These are phyloP conservation scores for Tulasnella sp. DNA, from an alignment of 768 basidiomycete genomes.

Conservation along the genomic window DNA sequence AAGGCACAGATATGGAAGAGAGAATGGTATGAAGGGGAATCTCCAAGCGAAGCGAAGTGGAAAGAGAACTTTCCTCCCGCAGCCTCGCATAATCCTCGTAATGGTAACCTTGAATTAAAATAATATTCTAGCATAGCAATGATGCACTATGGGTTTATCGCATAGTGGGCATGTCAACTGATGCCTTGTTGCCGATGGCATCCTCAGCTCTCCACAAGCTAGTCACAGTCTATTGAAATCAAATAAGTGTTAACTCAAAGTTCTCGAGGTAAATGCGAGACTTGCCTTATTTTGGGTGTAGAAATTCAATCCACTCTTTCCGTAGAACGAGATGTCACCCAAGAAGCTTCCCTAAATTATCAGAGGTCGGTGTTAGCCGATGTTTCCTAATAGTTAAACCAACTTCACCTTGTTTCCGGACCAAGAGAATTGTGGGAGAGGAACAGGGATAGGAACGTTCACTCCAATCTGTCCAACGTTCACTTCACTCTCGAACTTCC, in stretches of 20 bases:
- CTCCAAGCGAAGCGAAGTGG: constrained; percentile 20
- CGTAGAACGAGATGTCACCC: constrained; percentile 86
- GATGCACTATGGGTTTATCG: constrained; percentile 15
- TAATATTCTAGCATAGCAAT: neutral
- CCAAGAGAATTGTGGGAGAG: constrained; percentile 87
- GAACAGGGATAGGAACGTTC: constrained; percentile 88
- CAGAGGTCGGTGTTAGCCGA: neutral
- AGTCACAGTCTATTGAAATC: constrained; percentile 60
- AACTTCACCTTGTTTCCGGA: constrained; percentile 69
- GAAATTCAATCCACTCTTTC: constrained; percentile 85
- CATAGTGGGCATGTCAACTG: constrained; percentile 74
- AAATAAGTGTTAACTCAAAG: neutral
- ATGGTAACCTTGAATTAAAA: neutral
- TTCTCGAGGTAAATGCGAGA: neutral
- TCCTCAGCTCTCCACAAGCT: constrained; percentile 79
- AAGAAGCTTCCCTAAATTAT: constrained; percentile 47
- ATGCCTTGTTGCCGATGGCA: constrained; percentile 46
- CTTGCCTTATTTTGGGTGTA: constrained; percentile 81
- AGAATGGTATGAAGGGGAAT: constrained; percentile 67
- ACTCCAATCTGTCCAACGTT: constrained; percentile 90
- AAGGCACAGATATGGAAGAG: constrained; percentile 86
- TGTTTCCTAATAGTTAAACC: neutral
- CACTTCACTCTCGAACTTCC: constrained; percentile 78
- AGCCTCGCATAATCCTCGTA: neutral
- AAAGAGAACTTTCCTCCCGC: constrained; percentile 11